A percentile compares a stretch with the other conserved stretches of the same genome.
Conservation (phyloP, 495 filamentous ascomycete species). For the Parmelia sp. region DNA sequence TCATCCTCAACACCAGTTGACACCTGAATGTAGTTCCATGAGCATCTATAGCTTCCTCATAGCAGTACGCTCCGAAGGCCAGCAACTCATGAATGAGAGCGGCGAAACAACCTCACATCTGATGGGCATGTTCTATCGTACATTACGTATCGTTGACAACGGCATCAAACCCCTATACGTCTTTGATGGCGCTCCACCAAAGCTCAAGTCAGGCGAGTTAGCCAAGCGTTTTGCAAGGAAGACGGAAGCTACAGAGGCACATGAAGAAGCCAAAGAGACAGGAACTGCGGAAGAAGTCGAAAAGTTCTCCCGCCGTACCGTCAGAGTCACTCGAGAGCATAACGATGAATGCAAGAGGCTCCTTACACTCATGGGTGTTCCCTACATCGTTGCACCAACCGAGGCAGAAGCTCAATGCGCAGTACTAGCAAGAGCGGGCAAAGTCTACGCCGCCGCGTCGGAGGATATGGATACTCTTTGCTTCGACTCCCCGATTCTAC, state of each 20-base stretch:
- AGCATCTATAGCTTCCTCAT: slow-evolving; percentile 98
- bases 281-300: slow-evolving; percentile 95
- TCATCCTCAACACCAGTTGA: slow-evolving; percentile 1
- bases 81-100: slow-evolving; percentile 87
- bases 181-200: slow-evolving; percentile 93
- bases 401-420: slow-evolving; percentile 98
- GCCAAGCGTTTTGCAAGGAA: slow-evolving; percentile 92
- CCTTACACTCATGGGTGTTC: slow-evolving; percentile 89
- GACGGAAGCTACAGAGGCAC: slow-evolving; percentile 74
- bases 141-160: slow-evolving; percentile 94
- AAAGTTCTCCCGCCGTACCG: slow-evolving; percentile 92
- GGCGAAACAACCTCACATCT: slow-evolving; percentile 96
- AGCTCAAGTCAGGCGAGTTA: slow-evolving; percentile 91
- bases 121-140: slow-evolving; percentile 99
- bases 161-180: slow-evolving; percentile 98
- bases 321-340: slow-evolving; percentile 92
- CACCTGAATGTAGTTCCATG: slow-evolving; percentile 65
- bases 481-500: slow-evolving; percentile 83
- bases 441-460: slow-evolving; percentile 92
- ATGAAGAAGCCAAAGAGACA: slow-evolving; percentile 94
- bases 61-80: slow-evolving; percentile 90
- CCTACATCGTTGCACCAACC: slow-evolving; percentile 89
- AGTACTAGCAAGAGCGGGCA: slow-evolving; percentile 79
- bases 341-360: slow-evolving; percentile 90
- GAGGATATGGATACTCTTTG: slow-evolving; percentile 99